Percentiles rank a stretch among this genome's conserved stretches.
Conservation (phyloP, 2,329 filamentous ascomycete species). For the Orbilia javanica region DNA sequence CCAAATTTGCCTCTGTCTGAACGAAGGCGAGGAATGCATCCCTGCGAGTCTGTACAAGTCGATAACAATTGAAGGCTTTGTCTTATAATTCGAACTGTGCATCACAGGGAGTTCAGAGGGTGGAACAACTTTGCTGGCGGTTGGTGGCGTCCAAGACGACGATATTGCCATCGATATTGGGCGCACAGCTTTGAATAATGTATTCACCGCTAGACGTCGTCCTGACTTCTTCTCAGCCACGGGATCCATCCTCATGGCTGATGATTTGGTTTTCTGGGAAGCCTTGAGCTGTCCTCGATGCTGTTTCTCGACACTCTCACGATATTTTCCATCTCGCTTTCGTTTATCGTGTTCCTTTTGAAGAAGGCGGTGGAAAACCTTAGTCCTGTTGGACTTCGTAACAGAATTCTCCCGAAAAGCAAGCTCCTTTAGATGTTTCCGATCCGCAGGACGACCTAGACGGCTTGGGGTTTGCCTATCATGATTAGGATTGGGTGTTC, state of each 20-base stretch:
- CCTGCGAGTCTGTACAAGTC: slow-evolving; percentile 60
- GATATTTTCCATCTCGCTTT: slow-evolving; percentile 61
- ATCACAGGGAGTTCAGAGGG: slow-evolving; percentile 61
- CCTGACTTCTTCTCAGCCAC: slow-evolving; percentile 61
- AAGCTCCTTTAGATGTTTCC: slow-evolving; percentile 60
- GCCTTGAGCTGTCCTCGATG: slow-evolving; percentile 61
- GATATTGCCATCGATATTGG: slow-evolving; percentile 63
- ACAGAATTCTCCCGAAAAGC: slow-evolving; percentile 61
- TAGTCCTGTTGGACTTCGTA: slow-evolving; percentile 59
- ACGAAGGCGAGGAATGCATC: slow-evolving; percentile 61
- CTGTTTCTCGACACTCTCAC: slow-evolving; percentile 62
- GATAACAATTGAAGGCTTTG: slow-evolving; percentile 61
- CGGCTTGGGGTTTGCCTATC: slow-evolving; percentile 50
- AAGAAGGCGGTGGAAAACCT: slow-evolving; percentile 61
- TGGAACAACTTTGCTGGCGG: slow-evolving; percentile 60
- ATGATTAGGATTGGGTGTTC: slow-evolving; percentile 20
- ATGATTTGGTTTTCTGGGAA: slow-evolving; percentile 60
- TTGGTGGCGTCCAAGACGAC: slow-evolving; percentile 62
- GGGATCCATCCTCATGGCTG: slow-evolving; percentile 60
- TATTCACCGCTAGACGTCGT: slow-evolving; percentile 62
- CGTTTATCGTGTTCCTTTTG: slow-evolving; percentile 62
- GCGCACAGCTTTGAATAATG: slow-evolving; percentile 62
- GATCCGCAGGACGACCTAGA: slow-evolving; percentile 47
- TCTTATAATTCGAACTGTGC: slow-evolving; percentile 57
- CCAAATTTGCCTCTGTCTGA: slow-evolving; percentile 62